Evolutionary conservation across 108 stramenopile species (phyloP), one percentile per base, ranked within the genome.

Genomic region (Nitzschia sp.): DNA sequence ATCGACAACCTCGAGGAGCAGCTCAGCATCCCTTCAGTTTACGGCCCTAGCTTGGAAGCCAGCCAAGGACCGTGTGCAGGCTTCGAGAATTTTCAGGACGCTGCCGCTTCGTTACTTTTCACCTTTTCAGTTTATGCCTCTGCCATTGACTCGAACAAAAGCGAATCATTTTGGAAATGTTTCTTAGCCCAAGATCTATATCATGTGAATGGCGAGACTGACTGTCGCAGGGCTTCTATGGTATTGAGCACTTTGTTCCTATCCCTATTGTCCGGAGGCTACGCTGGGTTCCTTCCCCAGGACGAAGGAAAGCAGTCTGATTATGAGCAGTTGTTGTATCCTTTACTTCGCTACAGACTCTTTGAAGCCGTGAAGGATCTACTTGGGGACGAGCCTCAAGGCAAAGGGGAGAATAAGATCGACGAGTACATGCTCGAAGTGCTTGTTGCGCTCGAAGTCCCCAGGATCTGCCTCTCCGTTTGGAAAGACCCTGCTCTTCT

Each of bases 401-500:
- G 3, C 53, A 25, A 15, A 22, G 31, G 3, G 44, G 46, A 9
- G 57, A n/a, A 28, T 17, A 34, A 26, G 1, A 55, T 67, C 33
- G 86, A 79, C 45, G 34, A 58, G 9, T 76, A 71, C 41, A 73
- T 82, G 52, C 65, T 81, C 29, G 63, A 72, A 11, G 17, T 93
- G 27, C 63, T 93, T 23, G 63, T 79, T 17, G 45, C 33, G 8
- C 88, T 85, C 72, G 71, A 85, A 41, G 72, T 87, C n/a, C 84
- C 87, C 32, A 52, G 71, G n/a, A 44, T 80, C 16, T 89, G 85
- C 56, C 62, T 93, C 21, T 55, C 73, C 4, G 76, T 82, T 45
- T 90, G 84, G 76, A 74, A 78, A 62, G 80, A 82, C 56, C 79
- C 80, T 23, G 75, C 72, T 15, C 58, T 90, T 22, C 63, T 81